A percentile compares a stretch with the other conserved stretches of the same genome.
Conservation (phyloP, 2,329 filamentous ascomycete species). For the Aspergillus jensenii region DNA sequence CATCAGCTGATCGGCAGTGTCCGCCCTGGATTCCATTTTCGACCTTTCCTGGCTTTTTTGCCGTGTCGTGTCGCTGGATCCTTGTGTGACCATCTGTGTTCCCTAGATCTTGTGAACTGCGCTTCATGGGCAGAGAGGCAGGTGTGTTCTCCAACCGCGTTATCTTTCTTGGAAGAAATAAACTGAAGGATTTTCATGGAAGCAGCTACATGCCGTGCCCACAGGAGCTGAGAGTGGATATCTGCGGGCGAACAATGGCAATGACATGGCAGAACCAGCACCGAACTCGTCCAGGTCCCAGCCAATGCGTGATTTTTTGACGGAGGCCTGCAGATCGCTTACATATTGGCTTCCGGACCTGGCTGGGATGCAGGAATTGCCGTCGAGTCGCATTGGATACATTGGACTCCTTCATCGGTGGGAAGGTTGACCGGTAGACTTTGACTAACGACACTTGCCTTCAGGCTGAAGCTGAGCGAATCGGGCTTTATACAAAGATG, state of each 20-base stretch:
- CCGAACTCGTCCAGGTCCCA: constrained; percentile 20
- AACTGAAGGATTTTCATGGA: not conserved
- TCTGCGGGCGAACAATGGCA: constrained; percentile 3
- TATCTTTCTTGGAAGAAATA: not conserved
- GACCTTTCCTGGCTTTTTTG: not conserved
- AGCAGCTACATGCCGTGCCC: not conserved
- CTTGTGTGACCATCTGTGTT: constrained; percentile 8
- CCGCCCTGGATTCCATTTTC: not conserved
- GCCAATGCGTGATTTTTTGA: constrained; percentile 28
- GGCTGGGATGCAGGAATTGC: not conserved
- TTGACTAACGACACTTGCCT: not conserved
- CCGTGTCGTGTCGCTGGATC: constrained; percentile 1
- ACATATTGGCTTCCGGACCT: constrained; percentile 8
- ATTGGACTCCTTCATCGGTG: not conserved
- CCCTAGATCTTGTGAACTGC: not conserved
- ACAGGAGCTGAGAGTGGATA: not conserved
- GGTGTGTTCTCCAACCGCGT: not conserved
- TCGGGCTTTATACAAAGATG: not conserved
- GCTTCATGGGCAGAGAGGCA: not conserved
- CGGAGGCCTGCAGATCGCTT: constrained; percentile 29
- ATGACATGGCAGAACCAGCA: not conserved
- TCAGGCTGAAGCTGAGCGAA: no score
- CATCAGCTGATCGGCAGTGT: constrained; percentile 2
- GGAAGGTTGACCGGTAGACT: not conserved
- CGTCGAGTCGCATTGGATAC: constrained; percentile 10